A percentile compares a stretch with the other conserved stretches of the same genome.
Conservation (phyloP, 2,329 filamentous ascomycete species). For the Leptographium procerum region DNA sequence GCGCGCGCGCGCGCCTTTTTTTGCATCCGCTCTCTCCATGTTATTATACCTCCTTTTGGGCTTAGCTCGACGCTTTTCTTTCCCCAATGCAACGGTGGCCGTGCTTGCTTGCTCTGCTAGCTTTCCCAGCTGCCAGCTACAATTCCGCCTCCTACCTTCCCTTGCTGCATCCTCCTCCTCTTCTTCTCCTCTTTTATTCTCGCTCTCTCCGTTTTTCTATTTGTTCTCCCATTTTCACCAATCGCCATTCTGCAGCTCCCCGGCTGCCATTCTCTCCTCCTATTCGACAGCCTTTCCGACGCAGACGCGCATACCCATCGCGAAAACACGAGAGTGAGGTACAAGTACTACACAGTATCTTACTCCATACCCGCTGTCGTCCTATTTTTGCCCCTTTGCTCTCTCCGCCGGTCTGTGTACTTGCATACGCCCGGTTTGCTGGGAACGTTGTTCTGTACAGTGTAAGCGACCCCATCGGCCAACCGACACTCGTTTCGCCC, state of each 20-base stretch:
- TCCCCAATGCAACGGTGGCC: background rate
- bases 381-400: background rate
- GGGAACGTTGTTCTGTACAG: conserved; percentile 1
- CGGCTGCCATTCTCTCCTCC: background rate
- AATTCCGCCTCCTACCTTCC: background rate
- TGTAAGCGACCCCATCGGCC: background rate
- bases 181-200: background rate
- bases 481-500: background rate
- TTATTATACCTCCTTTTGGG: background rate
- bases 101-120: too few relatives aligned
- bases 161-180: background rate
- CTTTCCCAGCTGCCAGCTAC: background rate
- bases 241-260: background rate
- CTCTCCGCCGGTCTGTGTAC: background rate
- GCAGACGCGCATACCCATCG: background rate
- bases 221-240: background rate
- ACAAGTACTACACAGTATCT: background rate
- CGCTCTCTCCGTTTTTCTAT: background rate
- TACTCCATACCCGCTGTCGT: background rate
- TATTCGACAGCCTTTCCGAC: background rate
- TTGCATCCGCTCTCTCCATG: background rate
- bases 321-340: background rate
- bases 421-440: background rate
- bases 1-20: background rate
- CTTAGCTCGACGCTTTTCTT: background rate